Evolutionary conservation across 768 basidiomycete species (phyloP), one percentile per base, ranked within the genome.

Genomic region (Lepiota venenata): DNA sequence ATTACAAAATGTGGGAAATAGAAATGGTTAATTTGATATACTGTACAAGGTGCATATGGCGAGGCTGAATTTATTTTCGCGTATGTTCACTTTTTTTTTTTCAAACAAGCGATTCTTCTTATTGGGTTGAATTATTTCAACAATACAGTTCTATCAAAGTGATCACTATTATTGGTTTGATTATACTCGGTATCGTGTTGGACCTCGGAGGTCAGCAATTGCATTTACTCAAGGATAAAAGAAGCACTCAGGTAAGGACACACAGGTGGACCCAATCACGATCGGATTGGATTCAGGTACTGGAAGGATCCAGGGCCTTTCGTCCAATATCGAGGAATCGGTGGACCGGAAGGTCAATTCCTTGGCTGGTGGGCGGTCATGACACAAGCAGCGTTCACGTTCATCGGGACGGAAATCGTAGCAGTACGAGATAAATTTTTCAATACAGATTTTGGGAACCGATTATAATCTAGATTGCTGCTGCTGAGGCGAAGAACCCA

Each of bases 231-330:
- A 16, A n/a, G 41, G 4, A 16, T 29, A 9, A 14, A 7, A 16
- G 4, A 8, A n/a, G 27, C 25, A 39, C 32, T 18, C 15, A 21
- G n/a, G n/a, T 16, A 9, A 41, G 39, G 22, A 42, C 38, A 16
- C 8, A 3, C 43, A 78, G 93, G 92, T 55, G 94, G 91, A 2
- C 93, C 93, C 5, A 70, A 81, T 61, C 87, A 88, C 62, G 89
- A 91, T 63, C 81, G 89, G 38, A 56, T 79, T 64, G 84, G 85
- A 0, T 87, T 87, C 68, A 75, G 84, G 25, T 91, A 88, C 73
- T 95, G 93, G 92, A 87, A 84, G 57, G 58, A 94, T 60, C 94
- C 94, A 0, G 96, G 96, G 9, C 85, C 95, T 0, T 92, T 98
- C 64, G 85, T 77, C 7, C 91, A 96, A 63, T 91, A 71, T 61